Evolutionary conservation across 2,329 filamentous ascomycete genomes (phyloP), one percentile per base, ranked within the genome.

Genomic region (Reticulascus tulasneorum): DNA sequence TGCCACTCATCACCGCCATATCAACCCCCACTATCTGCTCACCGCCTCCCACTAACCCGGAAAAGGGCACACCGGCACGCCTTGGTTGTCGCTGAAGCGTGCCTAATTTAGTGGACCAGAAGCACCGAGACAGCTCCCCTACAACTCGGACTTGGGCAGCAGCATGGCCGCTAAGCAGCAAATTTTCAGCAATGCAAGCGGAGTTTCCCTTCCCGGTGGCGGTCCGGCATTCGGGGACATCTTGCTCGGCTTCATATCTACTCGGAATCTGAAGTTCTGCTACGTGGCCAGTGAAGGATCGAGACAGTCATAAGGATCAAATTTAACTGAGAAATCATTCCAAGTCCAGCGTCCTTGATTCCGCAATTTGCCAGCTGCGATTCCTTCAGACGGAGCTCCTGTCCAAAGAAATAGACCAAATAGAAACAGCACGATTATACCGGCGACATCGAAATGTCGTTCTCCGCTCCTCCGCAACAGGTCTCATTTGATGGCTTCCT

Each of bases 401-500:
- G n/a, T n/a, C n/a, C n/a, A n/a, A n/a, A n/a, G n/a, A n/a, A n/a
- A n/a, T n/a, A n/a, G n/a, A n/a, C n/a, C 23, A 28, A 32, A 23
- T 19, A 27, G n/a, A 18, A 15, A 17, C 12, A 32, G 16, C 13
- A 23, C 20, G 18, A 32, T 8, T 6, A 18, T 9, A 9, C 23
- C n/a, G 23, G 9, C 10, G 17, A 10, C 28, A 17, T 11, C 17
- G 33, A 21, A n/a, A 37, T 40, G 35, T 38, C 44, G 17, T 46
- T 42, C 33, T 38, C 37, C 7, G 44, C 44, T 17, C 37, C 37
- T 16, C 32, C 35, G 8, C 37, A 45, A 28, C 41, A 38, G 27
- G 31, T 38, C 22, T 20, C 38, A 29, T 77, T 79, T 49, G 63
- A 72, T 29, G 75, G 73, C 12, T 71, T 79, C 44, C 67, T 86